These are phyloP conservation scores for Elsinoe necatrix DNA, from an alignment of 2,329 filamentous ascomycete species.

Conservation along the genomic window DNA sequence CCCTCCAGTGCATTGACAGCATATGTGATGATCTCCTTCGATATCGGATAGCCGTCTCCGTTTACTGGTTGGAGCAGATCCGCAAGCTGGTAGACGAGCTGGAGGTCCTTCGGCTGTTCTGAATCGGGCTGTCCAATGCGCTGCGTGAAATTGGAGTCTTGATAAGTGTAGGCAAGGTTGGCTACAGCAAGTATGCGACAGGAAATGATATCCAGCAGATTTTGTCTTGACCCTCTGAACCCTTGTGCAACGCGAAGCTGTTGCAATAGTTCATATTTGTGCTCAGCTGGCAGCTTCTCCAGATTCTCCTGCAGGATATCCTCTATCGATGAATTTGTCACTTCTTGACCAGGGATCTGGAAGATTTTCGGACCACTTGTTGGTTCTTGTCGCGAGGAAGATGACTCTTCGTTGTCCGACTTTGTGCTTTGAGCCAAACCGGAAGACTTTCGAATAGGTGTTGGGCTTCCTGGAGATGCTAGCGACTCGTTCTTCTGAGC, in stretches of 20 bases:
- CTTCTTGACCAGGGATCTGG: constrained; percentile 51
- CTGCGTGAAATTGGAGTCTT: constrained; percentile 72
- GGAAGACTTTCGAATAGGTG: constrained; percentile 61
- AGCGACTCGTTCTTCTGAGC: constrained; percentile 30
- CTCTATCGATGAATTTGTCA: constrained; percentile 36
- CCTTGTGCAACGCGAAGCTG: constrained; percentile 77
- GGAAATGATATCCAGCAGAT: constrained; percentile 66
- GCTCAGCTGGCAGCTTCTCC: constrained; percentile 58
- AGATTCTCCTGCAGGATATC: constrained; percentile 36
- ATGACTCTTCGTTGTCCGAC: constrained; percentile 28
- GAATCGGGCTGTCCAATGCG: constrained; percentile 79
- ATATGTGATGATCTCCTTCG: constrained; percentile 70
- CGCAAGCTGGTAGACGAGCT: constrained; percentile 84
- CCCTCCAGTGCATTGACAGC: constrained; percentile 76
- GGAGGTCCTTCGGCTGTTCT: constrained; percentile 80
- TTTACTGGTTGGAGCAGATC: constrained; percentile 81
- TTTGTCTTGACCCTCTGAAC: constrained; percentile 55
- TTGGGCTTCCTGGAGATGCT: constrained; percentile 58
- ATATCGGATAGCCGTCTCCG: constrained; percentile 58
- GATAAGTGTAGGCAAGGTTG: constrained; percentile 83
- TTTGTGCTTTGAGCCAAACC: constrained; percentile 44
- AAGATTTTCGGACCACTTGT: constrained; percentile 43
- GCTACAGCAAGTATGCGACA: constrained; percentile 76
- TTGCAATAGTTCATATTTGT: constrained; percentile 77
- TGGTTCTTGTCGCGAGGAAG: constrained; percentile 21